Conservation (phyloP, 192 early-diverging fungal genomes). For the Phlyctochytrium planicorne region DNA sequence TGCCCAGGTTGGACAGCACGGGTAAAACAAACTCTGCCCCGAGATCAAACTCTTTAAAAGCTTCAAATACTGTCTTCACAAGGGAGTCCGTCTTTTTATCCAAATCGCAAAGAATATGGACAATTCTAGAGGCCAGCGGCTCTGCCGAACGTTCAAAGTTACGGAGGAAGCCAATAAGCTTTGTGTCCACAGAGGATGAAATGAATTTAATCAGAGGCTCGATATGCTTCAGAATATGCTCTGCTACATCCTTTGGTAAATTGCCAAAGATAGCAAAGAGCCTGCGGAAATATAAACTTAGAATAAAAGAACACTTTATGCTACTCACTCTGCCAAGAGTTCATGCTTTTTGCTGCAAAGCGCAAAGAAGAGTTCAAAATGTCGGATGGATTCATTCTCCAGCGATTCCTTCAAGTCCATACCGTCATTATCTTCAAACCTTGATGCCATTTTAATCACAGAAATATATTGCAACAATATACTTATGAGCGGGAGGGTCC, state of each 20-base stretch:
- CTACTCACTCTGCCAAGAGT: slow-evolving; percentile 63
- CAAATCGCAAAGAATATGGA: slow-evolving; percentile 64
- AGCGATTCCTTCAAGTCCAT: slow-evolving; percentile 37
- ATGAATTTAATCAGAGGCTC: slow-evolving; percentile 66
- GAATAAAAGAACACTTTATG: slow-evolving; percentile 5
- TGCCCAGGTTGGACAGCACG: slow-evolving; percentile 51
- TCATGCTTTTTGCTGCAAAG: slow-evolving; percentile 71
- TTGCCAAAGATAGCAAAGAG: slow-evolving; percentile 51
- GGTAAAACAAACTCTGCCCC: slow-evolving; percentile 69
- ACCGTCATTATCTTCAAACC: slow-evolving; percentile 24
- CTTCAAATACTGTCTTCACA: slow-evolving; percentile 53
- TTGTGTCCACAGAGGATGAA: slow-evolving; percentile 38
- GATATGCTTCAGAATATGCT: slow-evolving; percentile 57
- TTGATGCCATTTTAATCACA: too few species aligned
- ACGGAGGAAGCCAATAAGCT: slow-evolving; percentile 52
- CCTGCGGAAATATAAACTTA: slow-evolving; percentile 32
- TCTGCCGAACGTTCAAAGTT: slow-evolving; percentile 59
- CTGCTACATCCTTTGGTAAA: slow-evolving; percentile 40
- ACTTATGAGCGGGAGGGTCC: too few species aligned
- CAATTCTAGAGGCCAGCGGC: slow-evolving; percentile 58
- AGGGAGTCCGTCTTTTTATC: slow-evolving; percentile 51
- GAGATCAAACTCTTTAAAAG: slow-evolving; percentile 53
- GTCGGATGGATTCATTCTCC: slow-evolving; percentile 65
- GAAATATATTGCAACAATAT: too few species aligned
- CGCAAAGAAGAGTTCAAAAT: slow-evolving; percentile 75